Evolutionary conservation across 441 rosid species (phyloP), one percentile per base, ranked within the genome.

Genomic region (Jatropha multifida): DNA sequence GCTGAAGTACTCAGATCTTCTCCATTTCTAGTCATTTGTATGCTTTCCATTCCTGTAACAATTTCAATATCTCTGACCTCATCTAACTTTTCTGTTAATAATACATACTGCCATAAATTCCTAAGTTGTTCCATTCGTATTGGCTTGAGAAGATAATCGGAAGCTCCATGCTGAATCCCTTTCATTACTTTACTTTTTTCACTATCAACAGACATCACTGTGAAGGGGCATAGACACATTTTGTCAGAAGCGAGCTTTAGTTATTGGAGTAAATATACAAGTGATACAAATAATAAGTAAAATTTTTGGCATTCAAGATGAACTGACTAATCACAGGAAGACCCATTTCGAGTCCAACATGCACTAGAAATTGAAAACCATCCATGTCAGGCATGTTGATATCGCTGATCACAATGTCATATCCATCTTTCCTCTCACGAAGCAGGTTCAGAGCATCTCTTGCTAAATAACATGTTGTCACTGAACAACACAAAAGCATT

Each of bases 391-490:
- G 97, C 94, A 92, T 92, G 79, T 91, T 83, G 41, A 90, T 88
- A 62, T 94, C 97, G 13, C 94, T 85, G 73, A 92, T 71, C 4
- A 92, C 89, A 6, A 94, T 89, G 78, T 91, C 93, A 23, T 84
- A 79, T 32, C 78, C 76, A 61, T 78, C 80, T 72, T 81, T 78
- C 82, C 88, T 88, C 74, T 91, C 96, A 0, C 97, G 94, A 7
- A 96, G 97, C 73, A 90, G 72, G 84, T 59, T 82, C 74, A 96
- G 75, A 68, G 98, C 99, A 49, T 93, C 96, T 83, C 92, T 91
- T 65, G 98, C 99, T 78, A 93, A 86, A 55, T 90, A 86, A 60
- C 97, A 90, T 0, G 97, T 92, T 20, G 98, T 95, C 67, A 95
- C 99, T 95, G 85, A 52, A 83, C 76, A 74, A 82, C 42, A 71